phyloP scores from a whole-genome alignment of 352 stramenopile species.

The Globisporangium camurandrum region DNA sequence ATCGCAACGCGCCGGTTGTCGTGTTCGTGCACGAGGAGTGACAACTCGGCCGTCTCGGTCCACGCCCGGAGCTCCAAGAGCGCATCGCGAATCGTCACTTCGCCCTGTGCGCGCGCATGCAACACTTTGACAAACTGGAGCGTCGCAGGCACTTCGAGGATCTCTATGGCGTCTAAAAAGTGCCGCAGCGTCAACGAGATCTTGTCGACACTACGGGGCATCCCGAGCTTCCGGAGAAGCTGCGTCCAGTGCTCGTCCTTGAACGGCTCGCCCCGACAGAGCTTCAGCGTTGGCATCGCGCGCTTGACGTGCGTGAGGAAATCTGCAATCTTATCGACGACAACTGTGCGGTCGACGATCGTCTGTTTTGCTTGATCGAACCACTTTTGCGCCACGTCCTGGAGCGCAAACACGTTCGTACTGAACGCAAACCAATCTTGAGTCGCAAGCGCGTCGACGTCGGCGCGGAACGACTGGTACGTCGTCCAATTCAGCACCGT shows the following conservation, averaged over 20 bases:
- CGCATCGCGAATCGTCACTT: constrained; percentile 94
- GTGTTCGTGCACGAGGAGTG: constrained; percentile 85
- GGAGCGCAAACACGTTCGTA: constrained; percentile 88
- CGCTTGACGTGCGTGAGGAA: constrained; percentile 82
- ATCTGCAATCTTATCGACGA: constrained; percentile 72
- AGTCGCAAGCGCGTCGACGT: constrained; percentile 52
- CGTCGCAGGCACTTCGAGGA: constrained; percentile 72
- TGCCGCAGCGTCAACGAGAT: constrained; percentile 88
- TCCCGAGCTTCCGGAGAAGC: constrained; percentile 88
- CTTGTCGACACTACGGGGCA: constrained; percentile 79
- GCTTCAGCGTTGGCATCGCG: constrained; percentile 89
- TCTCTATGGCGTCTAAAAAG: constrained; percentile 78
- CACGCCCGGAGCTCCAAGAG: constrained; percentile 91
- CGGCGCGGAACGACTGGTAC: constrained; percentile 82
- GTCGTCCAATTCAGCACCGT: constrained; percentile 78
- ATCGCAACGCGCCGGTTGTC: constrained; percentile 72
- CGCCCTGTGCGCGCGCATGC: constrained; percentile 82
- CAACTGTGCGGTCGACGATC: constrained; percentile 40
- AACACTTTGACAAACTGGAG: constrained; percentile 93
- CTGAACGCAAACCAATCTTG: constrained; percentile 95
- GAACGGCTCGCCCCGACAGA: constrained; percentile 92
- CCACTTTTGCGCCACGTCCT: constrained; percentile 90
- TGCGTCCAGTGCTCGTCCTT: constrained; percentile 96
- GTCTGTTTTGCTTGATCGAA: constrained; percentile 71
- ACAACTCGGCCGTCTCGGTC: constrained; percentile 88